Percentiles rank a stretch among this genome's conserved stretches.
Conservation (phyloP, 1,284 basidiomycete genomes). For the Microstroma glucosiphilum region DNA sequence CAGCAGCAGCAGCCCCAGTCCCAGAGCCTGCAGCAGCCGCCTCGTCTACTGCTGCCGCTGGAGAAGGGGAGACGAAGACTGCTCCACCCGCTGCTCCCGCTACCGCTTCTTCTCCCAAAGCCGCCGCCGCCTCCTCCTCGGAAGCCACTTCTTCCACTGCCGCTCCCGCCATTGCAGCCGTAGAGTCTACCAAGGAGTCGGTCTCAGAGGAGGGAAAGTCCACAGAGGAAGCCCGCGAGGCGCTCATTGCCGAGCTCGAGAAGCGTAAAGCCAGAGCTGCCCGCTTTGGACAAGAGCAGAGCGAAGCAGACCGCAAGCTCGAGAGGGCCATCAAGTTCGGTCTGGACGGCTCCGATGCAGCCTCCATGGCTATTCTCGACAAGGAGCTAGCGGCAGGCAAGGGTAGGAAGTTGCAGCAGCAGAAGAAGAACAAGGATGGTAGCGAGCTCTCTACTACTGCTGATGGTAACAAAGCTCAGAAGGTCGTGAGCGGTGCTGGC, state of each 20-base stretch:
- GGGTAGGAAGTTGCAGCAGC: too few relatives aligned
- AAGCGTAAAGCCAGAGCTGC: constrained; percentile 42
- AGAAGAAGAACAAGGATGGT: too few relatives aligned
- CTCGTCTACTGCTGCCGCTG: background rate
- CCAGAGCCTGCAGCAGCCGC: constrained; percentile 8
- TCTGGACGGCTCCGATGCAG: constrained; percentile 17
- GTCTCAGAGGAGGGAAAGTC: constrained; percentile 35
- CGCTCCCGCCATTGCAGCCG: background rate
- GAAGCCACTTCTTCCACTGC: constrained; percentile 4
- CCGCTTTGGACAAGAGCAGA: constrained; percentile 38
- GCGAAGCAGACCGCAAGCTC: constrained; percentile 38
- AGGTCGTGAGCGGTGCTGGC: constrained; percentile 8
- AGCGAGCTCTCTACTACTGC: too few relatives aligned
- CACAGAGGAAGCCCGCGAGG: constrained; percentile 23
- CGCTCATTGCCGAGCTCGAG: constrained; percentile 36
- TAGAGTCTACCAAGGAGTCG: constrained; percentile 22
- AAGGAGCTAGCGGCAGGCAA: constrained; percentile 5
- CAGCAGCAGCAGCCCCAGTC: constrained; percentile 12
- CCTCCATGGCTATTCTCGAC: constrained; percentile 10
- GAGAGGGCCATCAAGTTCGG: constrained; percentile 43
- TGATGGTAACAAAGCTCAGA: too few relatives aligned
- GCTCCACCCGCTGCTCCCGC: constrained; percentile 2
- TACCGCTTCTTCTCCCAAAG: background rate
- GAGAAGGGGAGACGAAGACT: background rate
- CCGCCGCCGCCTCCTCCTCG: background rate